These are phyloP conservation scores for Phyllosticta citribraziliensis DNA, from an alignment of 2,329 filamentous ascomycete genomes.

Conservation along the genomic window DNA sequence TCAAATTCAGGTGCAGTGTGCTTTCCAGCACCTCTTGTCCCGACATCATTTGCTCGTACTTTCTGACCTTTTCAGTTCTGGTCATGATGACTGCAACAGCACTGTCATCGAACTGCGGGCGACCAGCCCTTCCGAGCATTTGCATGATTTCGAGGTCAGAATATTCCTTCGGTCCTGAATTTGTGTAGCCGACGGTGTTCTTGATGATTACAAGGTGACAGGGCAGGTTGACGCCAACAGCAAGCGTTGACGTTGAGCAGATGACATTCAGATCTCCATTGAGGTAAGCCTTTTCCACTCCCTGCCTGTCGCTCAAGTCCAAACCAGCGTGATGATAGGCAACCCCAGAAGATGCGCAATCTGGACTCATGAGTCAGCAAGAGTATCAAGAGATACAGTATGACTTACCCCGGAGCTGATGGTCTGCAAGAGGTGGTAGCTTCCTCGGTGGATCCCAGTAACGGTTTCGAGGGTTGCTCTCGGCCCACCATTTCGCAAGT, in stretches of 20 bases:
- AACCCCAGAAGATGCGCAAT: constrained; percentile 49
- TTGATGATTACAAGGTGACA: constrained; percentile 79
- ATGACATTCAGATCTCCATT: constrained; percentile 67
- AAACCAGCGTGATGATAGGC: constrained; percentile 78
- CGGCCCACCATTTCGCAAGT: constrained; percentile 57
- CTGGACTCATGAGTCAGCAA: constrained; percentile 19
- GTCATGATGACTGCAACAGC: constrained; percentile 76
- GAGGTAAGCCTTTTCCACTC: constrained; percentile 59
- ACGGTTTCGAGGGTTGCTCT: constrained; percentile 40
- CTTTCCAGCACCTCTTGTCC: constrained; percentile 69
- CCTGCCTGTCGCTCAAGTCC: constrained; percentile 50
- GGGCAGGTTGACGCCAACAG: constrained; percentile 74
- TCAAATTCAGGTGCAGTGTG: constrained; percentile 64
- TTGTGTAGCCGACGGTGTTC: constrained; percentile 59
- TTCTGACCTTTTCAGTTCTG: constrained; percentile 48
- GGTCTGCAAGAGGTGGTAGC: constrained; percentile 43
- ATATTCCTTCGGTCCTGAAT: constrained; percentile 54
- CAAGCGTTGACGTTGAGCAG: constrained; percentile 78
- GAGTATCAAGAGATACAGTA: not conserved
- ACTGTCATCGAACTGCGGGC: constrained; percentile 71
- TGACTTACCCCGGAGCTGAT: constrained; percentile 48
- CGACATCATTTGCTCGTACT: constrained; percentile 65
- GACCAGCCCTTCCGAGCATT: constrained; percentile 76
- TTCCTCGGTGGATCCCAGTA: constrained; percentile 54
- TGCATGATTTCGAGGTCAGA: constrained; percentile 81